Base-by-base conservation (phyloP, 176 grass and related monocot genomes). In the Hordeum marinum region DNA sequence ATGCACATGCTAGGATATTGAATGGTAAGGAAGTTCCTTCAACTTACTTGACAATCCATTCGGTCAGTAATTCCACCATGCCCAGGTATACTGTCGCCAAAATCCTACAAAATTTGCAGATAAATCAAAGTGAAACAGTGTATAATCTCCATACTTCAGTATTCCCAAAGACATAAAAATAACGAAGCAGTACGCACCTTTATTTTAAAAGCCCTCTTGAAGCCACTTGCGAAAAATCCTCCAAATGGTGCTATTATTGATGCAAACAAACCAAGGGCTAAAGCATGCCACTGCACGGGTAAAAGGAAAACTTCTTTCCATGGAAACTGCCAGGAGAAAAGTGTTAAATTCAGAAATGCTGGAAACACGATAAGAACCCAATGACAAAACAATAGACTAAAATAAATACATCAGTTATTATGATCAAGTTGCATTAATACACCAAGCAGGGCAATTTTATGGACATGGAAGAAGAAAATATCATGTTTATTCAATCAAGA, bases 161-260 rank as follows among this genome's bases (percentile, higher is more conserved):
- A 80, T 32, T 37, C 50, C 69, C 15, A 27, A 32, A 80, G 35
- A 76, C 3, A 48, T 1, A 9, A 63, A 87, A 82, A 23, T 77
- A 73, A 70, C 11, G 24, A 84, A 64, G 48, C 84, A 76, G 64
- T 63, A 24, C 81, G 14, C 76, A 96, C 97, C 97, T 99, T 94
- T 89, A 96, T 85, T 77, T 99, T 99, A 57, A 99, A 99, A 55
- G 97, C 97, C 60, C 94, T 86, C 85, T 99, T 99, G 79, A 99
- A 99, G 75, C 97, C 94, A 80, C 97, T 96, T 29, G 97, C 97
- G 14, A 99, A 99, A 91, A 99, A 99, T 14, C 97, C 97, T 88
- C 97, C 97, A 92, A 99, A 99, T 64, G 97, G 97, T 68, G 97
- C 97, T 77, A 99, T 96, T 86, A 99, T 99, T 60, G 97, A 99